Evolutionary conservation across 257 asterid genomes (phyloP), one percentile per base, ranked within the genome.

Genomic region (Solanum chiquidenum): DNA sequence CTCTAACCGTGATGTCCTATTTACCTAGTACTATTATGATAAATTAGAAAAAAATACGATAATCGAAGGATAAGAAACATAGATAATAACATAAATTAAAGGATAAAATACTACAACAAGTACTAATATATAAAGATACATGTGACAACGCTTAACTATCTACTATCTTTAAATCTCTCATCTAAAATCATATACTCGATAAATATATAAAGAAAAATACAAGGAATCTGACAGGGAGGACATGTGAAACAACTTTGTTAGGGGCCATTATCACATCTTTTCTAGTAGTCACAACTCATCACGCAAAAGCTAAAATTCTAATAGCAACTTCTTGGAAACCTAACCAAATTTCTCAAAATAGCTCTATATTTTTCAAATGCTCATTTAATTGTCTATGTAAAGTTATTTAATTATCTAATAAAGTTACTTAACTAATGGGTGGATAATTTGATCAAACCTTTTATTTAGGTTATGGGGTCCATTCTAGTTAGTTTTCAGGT

Each of bases 241-340:
- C 89, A 89, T 89, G 92, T 91, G 92, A 90, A 88, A 35, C 74
- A 85, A 62, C 83, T 75, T 76, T 7, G 60, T 76, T 75, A 75
- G 29, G 42, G 87, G 37, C 18, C 33, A 44, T 40, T 89, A 87
- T 84, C 87, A 33, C 88, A 83, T 49, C 89, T 79, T 86, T 49
- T 86, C 79, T 42, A 38, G 85, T 86, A 77, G 76, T 52, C 89
- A 79, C 86, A 14, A 35, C 82, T 73, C 82, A 73, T 34, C 80
- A 73, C 40, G 80, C 46, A 34, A 18, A 73, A 34, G 49, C 80
- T 73, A 73, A 34, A 73, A 33, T 73, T 6, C 49, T 74, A 11
- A 35, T 74, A 35, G 31, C 9, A 74, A 21, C 49, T 35, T 21
- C 83, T 11, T 6, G 52, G 31, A 69, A 31, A 55, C 64, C n/a